Conservation (phyloP, 2,329 filamentous ascomycete species). For the Cordyceps fumosorosea region DNA sequence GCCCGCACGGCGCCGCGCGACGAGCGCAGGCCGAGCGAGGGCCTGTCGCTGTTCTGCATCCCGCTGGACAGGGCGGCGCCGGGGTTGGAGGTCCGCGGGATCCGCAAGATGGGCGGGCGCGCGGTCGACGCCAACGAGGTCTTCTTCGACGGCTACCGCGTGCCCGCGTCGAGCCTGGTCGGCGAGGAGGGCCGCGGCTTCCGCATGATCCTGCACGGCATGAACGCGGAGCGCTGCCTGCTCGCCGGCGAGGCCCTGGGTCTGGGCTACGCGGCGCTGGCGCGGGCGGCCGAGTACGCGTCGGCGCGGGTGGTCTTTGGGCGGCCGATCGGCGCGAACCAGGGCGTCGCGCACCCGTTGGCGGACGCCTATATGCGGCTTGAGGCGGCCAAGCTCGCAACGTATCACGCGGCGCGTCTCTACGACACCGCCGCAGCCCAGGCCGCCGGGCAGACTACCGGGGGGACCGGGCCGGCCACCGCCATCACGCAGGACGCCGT, state of each 20-base stretch:
- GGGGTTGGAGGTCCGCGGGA: conserved; percentile 59
- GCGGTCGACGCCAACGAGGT: conserved; percentile 82
- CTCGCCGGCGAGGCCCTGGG: conserved; percentile 75
- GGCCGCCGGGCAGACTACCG: no score
- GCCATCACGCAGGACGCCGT: conserved; percentile 49
- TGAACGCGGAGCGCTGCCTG: conserved; percentile 73
- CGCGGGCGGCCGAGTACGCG: conserved; percentile 58
- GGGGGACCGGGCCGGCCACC: conserved; percentile 42
- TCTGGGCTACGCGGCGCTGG: conserved; percentile 65
- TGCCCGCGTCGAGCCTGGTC: conserved; percentile 59
- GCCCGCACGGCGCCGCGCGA: conserved; percentile 67
- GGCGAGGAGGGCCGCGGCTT: conserved; percentile 72
- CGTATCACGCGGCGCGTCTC: conserved; percentile 57
- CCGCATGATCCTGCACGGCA: conserved; percentile 69
- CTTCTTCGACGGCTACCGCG: conserved; percentile 73
- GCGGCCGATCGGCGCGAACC: conserved; percentile 60
- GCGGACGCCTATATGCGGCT: conserved; percentile 60
- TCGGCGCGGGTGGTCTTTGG: conserved; percentile 59
- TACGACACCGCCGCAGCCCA: conserved; percentile 44
- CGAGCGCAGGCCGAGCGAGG: conserved; percentile 64
- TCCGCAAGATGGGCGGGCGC: conserved; percentile 79
- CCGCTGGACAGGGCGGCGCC: conserved; percentile 58
- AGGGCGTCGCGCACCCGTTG: conserved; percentile 58
- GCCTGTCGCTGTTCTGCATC: conserved; percentile 74
- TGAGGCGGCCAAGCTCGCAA: conserved; percentile 58